These are phyloP conservation scores for Leishmania turanica DNA, from an alignment of 208 protist species.

Conservation along the genomic window DNA sequence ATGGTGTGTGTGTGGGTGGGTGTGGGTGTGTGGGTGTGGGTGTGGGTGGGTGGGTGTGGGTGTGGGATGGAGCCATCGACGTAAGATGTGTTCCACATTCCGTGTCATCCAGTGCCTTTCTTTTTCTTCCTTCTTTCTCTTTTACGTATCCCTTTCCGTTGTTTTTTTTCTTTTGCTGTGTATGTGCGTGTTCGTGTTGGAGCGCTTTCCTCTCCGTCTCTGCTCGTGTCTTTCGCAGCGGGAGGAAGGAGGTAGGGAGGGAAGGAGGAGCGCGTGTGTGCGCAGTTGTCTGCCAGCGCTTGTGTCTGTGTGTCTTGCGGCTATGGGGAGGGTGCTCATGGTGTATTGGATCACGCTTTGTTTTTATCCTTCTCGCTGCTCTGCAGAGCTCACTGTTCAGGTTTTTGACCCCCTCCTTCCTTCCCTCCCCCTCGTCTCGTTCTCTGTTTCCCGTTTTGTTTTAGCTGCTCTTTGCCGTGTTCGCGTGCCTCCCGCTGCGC, in stretches of 20 bases:
- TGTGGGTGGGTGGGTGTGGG: neutral
- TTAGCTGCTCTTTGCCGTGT: neutral
- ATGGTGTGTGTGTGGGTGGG: neutral
- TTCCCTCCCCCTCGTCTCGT: neutral
- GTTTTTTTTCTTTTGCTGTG: neutral
- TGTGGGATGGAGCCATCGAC: neutral
- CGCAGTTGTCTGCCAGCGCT: neutral
- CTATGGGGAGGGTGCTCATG: neutral
- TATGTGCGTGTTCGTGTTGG: neutral
- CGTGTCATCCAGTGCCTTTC: neutral
- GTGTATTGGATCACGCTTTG: neutral
- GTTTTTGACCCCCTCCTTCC: neutral
- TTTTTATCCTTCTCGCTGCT: neutral
- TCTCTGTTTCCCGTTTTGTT: neutral
- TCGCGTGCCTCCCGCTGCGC: too few species aligned
- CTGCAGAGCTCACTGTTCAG: neutral
- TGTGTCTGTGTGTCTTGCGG: neutral
- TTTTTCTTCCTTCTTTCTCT: neutral
- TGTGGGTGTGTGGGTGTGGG: neutral
- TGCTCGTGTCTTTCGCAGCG: neutral
- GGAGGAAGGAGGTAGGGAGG: neutral
- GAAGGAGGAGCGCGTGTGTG: neutral
- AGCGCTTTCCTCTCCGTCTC: neutral
- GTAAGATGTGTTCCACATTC: neutral
- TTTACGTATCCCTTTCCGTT: neutral